These are phyloP conservation scores for Trichosporon sp. DNA, from an alignment of 1,284 basidiomycete genomes.

Conservation along the genomic window DNA sequence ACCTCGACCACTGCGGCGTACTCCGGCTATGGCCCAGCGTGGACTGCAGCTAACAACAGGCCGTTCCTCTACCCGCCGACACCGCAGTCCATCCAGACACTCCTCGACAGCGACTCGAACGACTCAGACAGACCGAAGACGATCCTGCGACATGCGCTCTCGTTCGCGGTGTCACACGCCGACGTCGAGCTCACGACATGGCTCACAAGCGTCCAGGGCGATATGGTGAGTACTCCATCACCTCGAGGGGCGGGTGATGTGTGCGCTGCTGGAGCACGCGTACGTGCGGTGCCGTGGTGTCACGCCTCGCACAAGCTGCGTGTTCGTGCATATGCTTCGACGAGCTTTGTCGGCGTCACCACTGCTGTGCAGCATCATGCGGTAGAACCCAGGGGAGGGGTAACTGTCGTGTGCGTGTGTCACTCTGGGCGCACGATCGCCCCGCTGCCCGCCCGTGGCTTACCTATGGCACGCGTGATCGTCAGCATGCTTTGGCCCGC, in stretches of 20 bases:
- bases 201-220: constrained; percentile 42
- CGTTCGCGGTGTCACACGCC: constrained; percentile 44
- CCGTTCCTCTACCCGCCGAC: constrained; percentile 17
- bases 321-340: neutral
- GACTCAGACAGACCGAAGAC: neutral
- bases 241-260: neutral
- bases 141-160: constrained; percentile 46
- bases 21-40: neutral
- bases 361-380: too few species aligned
- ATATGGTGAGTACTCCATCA: constrained; percentile 38
- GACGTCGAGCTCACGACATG: constrained; percentile 49
- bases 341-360: too few species aligned
- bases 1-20: too few species aligned
- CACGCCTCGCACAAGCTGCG: neutral
- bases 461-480: neutral
- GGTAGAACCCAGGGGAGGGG: neutral
- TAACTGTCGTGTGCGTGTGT: neutral
- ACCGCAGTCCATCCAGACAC: constrained; percentile 15
- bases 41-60: neutral
- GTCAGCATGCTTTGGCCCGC: neutral
- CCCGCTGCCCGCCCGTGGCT: neutral
- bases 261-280: too few species aligned
- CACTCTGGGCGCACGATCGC: neutral
- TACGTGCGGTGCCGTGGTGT: too few species aligned
- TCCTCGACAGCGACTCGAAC: constrained; percentile 10